A percentile compares a stretch with the other conserved stretches of the same genome.
Conservation (phyloP, 768 basidiomycete species). For the Suillus tomentosus region DNA sequence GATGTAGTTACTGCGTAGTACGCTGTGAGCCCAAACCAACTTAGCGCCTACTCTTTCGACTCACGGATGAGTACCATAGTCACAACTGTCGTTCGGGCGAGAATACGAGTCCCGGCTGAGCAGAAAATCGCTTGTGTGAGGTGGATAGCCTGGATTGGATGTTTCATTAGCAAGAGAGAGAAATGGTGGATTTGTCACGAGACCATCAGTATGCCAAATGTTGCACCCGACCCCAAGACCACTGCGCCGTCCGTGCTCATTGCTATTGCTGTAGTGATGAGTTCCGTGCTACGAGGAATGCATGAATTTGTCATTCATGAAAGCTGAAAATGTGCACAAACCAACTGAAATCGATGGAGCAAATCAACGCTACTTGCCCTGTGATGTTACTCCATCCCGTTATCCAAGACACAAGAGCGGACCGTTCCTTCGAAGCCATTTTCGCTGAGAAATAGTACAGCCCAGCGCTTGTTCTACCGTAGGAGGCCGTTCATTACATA, state of each 20-base stretch:
- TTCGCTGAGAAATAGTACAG: slow-evolving; percentile 32
- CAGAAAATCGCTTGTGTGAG: slow-evolving; percentile 23
- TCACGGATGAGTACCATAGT: slow-evolving; percentile 21
- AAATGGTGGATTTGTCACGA: background rate
- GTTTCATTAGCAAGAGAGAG: background rate
- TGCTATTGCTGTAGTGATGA: slow-evolving; percentile 23
- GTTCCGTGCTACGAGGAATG: slow-evolving; percentile 18
- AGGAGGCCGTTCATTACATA: background rate
- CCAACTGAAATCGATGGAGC: slow-evolving; percentile 27
- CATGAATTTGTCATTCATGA: background rate
- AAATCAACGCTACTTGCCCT: slow-evolving; percentile 29
- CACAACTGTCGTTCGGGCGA: slow-evolving; percentile 26
- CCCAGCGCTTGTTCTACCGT: slow-evolving; percentile 25
- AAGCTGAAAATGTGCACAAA: background rate
- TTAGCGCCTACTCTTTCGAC: slow-evolving; percentile 1
- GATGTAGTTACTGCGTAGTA: slow-evolving; percentile 22
- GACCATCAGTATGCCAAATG: slow-evolving; percentile 24
- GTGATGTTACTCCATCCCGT: slow-evolving; percentile 33
- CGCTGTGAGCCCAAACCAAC: background rate
- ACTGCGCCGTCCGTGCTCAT: slow-evolving; percentile 26
- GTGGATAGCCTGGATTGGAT: slow-evolving; percentile 15
- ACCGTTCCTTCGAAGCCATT: slow-evolving; percentile 26
- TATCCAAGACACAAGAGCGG: slow-evolving; percentile 30
- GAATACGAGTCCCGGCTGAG: slow-evolving; percentile 23
- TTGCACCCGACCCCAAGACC: slow-evolving; percentile 22